Evolutionary conservation across 495 filamentous ascomycete species (phyloP).

Genomic region (Echria macrotheca): DNA sequence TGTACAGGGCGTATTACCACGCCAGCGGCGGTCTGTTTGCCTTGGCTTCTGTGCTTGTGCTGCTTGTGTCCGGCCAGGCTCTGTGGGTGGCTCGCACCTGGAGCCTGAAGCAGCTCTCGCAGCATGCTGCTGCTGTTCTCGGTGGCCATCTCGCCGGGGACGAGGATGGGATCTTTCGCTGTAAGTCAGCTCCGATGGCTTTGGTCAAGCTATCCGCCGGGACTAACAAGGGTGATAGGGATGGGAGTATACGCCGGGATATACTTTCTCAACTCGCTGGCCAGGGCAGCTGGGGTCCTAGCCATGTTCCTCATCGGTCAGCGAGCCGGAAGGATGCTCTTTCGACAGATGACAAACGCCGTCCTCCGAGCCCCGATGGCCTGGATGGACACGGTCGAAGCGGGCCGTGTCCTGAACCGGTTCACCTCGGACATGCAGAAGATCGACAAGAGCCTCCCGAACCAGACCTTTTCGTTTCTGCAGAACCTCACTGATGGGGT

Average conservation of each 20-base stretch:
- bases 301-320: constrained; percentile 26
- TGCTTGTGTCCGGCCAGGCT: no score
- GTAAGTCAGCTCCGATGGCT: no score
- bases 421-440: constrained; percentile 43
- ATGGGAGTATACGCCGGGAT: neutral
- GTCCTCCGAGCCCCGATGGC: constrained; percentile 45
- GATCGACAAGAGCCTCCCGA: constrained; percentile 30
- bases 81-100: no score
- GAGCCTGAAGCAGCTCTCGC: no score
- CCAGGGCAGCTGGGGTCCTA: constrained; percentile 27
- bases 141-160: neutral
- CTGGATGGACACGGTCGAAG: constrained; percentile 46
- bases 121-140: no score
- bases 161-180: neutral
- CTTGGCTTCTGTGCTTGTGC: no score
- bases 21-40: no score
- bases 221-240: no score
- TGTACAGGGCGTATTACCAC: no score
- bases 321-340: neutral
- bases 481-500: no score
- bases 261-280: neutral
- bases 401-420: constrained; percentile 48
- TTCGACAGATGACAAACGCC: neutral
- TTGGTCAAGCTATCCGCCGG: no score
- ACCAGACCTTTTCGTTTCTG: neutral